Percentiles rank a stretch among this genome's conserved stretches.
Evolutionary conservation across 1,139 yeast genomes (phyloP).

Genomic region (Taphrina communis): DNA sequence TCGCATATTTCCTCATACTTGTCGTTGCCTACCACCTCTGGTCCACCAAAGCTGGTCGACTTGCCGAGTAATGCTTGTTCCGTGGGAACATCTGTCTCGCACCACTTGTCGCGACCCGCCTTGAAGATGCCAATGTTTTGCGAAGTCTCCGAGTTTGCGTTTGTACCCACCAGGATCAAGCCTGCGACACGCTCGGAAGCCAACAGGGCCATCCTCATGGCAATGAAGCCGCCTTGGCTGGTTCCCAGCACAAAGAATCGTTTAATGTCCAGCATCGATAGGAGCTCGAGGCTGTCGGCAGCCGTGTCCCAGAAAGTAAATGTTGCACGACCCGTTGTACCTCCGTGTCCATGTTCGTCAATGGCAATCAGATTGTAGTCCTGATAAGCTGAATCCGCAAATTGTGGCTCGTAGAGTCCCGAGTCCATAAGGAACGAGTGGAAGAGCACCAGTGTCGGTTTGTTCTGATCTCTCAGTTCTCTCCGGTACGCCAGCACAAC

Average conservation of each 20-base stretch:
- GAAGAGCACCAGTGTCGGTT: conserved; percentile 19
- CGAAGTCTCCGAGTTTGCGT: conserved; percentile 16
- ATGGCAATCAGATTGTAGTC: conserved; percentile 30
- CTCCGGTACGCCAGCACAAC: conserved; percentile 18
- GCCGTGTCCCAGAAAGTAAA: conserved; percentile 36
- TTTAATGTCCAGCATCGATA: neutral
- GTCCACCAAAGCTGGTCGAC: conserved; percentile 23
- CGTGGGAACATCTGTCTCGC: conserved; percentile 11
- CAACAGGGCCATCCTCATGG: conserved; percentile 24
- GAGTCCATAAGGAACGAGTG: conserved; percentile 35
- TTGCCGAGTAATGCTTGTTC: conserved; percentile 13
- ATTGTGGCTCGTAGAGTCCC: conserved; percentile 22
- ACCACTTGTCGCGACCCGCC: conserved; percentile 30
- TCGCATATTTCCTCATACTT: conserved; percentile 10
- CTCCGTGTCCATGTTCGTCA: conserved; percentile 34
- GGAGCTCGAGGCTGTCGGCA: conserved; percentile 10
- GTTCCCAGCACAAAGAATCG: conserved; percentile 30
- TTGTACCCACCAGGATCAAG: conserved; percentile 29
- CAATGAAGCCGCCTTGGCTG: conserved; percentile 37
- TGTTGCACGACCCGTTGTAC: conserved; percentile 1
- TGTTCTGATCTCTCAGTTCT: neutral
- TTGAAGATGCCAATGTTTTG: conserved; percentile 8
- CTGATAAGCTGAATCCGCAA: conserved; percentile 9
- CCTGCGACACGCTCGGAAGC: conserved; percentile 3
- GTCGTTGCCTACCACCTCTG: conserved; percentile 23